A percentile compares a stretch with the other conserved stretches of the same genome.
Conservation (phyloP, 257 asterid species). For the Salvia rosmarinus region DNA sequence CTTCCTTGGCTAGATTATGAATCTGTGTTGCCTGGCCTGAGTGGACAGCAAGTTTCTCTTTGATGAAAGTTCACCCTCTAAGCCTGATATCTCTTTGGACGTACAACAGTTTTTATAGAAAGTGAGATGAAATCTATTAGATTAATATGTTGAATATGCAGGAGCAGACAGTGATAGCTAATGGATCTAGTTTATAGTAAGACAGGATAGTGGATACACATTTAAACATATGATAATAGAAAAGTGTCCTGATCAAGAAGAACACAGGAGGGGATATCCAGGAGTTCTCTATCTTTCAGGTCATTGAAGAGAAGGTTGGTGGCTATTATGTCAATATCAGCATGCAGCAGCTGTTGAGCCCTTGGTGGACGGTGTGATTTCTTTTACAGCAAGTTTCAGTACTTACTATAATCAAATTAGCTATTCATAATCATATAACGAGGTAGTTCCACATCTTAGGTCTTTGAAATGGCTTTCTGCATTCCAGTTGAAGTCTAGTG, state of each 20-base stretch:
- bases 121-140: constrained; percentile 17
- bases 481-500: neutral
- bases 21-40: constrained; percentile 88
- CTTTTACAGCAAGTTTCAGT: neutral
- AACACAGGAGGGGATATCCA: neutral
- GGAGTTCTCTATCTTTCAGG: neutral
- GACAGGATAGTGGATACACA: no score
- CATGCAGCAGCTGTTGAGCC: constrained; percentile 14
- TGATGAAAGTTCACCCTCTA: constrained; percentile 98
- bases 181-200: constrained; percentile 6
- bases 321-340: neutral
- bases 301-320: neutral
- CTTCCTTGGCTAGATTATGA: constrained; percentile 95
- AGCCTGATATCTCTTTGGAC: constrained; percentile 97
- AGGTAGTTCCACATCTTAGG: constrained; percentile 18
- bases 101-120: constrained; percentile 58
- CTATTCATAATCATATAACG: neutral
- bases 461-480: constrained; percentile 19
- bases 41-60: constrained; percentile 96
- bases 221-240: neutral
- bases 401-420: no score
- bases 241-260: neutral
- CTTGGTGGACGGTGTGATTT: neutral
- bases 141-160: constrained; percentile 11
- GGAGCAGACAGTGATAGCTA: no score